Evolutionary conservation across 2,329 filamentous ascomycete species (phyloP).

Genomic region (Aspergillus sp.): DNA sequence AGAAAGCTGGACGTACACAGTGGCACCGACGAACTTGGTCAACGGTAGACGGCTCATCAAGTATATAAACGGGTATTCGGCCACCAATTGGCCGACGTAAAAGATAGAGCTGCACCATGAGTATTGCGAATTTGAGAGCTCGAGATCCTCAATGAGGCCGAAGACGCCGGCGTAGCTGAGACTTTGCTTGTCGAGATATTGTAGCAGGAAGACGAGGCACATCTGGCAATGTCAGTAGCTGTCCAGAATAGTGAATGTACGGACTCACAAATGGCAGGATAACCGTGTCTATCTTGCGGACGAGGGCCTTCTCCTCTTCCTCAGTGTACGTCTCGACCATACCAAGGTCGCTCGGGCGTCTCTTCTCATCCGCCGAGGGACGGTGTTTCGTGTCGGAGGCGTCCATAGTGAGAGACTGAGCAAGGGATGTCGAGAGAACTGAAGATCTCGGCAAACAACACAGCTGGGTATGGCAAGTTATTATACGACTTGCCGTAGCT

Average conservation of each 20-base stretch:
- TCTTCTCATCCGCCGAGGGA: background rate
- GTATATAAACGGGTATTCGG: conserved; percentile 53
- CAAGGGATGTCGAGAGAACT: background rate
- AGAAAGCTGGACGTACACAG: background rate
- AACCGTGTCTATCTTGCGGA: conserved; percentile 1
- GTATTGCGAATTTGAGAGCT: conserved; percentile 48
- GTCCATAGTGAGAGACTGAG: background rate
- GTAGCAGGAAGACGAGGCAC: conserved; percentile 46
- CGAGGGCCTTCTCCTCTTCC: background rate
- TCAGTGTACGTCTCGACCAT: background rate
- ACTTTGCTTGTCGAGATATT: conserved; percentile 48
- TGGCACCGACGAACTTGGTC: conserved; percentile 52
- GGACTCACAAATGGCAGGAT: background rate
- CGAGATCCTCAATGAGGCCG: conserved; percentile 48
- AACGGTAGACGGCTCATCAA: conserved; percentile 52
- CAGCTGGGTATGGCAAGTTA: too few species aligned
- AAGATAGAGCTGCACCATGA: conserved; percentile 47
- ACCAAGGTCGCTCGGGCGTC: background rate
- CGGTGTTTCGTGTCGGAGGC: background rate
- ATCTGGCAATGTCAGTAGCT: conserved; percentile 22
- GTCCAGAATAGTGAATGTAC: background rate
- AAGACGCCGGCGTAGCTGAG: conserved; percentile 48
- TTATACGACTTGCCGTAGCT: background rate
- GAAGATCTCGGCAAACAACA: too few species aligned
- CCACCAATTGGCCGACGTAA: conserved; percentile 45